Percentiles rank a stretch among this genome's conserved stretches.
Conservation (phyloP, 2,329 filamentous ascomycete genomes). For the Bimuria novae-zelandiae region DNA sequence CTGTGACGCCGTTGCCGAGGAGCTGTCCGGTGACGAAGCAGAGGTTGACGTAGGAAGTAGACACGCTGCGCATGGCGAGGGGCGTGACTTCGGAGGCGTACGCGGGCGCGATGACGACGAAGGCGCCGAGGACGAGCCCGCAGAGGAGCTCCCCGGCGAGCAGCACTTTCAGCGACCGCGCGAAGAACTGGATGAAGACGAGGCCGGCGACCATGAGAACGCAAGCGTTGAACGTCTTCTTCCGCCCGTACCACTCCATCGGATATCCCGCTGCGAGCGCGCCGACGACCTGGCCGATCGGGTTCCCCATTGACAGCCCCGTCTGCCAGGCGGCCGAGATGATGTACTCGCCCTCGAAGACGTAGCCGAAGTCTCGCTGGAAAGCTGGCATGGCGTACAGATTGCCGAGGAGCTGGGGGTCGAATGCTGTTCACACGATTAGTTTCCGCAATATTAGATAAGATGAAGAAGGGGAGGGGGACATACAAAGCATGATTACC, state of each 20-base stretch:
- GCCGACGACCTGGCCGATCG: slow-evolving; percentile 62
- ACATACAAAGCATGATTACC: slow-evolving; percentile 60
- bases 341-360: slow-evolving; percentile 50
- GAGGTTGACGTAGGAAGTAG: slow-evolving; percentile 65
- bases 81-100: slow-evolving; percentile 72
- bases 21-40: slow-evolving; percentile 68
- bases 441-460: slow-evolving; percentile 4
- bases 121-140: slow-evolving; percentile 64
- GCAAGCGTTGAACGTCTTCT: slow-evolving; percentile 27
- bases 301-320: slow-evolving; percentile 56
- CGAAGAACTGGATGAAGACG: slow-evolving; percentile 68
- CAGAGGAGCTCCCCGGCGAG: slow-evolving; percentile 65
- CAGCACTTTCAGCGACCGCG: slow-evolving; percentile 58
- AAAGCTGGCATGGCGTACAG: slow-evolving; percentile 66
- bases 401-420: slow-evolving; percentile 67
- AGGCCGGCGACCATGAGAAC: slow-evolving; percentile 44
- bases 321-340: slow-evolving; percentile 48
- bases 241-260: slow-evolving; percentile 46
- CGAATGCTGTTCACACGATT: slow-evolving; percentile 53
- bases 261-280: slow-evolving; percentile 51
- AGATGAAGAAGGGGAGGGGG: background rate
- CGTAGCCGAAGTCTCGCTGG: slow-evolving; percentile 60
- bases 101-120: slow-evolving; percentile 61
- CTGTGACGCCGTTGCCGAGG: slow-evolving; percentile 51
- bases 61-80: slow-evolving; percentile 59